These are phyloP conservation scores for Naegleria lovaniensis DNA, from an alignment of 208 protist genomes.

Conservation along the genomic window DNA sequence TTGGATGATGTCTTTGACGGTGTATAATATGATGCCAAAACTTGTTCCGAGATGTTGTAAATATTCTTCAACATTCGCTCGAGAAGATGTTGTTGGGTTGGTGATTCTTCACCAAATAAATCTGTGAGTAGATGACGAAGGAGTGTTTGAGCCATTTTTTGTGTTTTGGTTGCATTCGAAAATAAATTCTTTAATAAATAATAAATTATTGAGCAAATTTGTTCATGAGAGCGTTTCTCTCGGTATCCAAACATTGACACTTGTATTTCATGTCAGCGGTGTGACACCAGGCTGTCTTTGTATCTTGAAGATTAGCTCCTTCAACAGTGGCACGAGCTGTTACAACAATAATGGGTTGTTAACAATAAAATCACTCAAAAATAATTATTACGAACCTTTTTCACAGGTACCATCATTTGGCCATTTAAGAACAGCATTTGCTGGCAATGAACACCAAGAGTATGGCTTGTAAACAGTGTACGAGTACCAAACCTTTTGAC, in stretches of 20 bases:
- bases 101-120: too few species aligned
- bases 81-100: too few species aligned
- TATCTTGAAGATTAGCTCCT: conserved; percentile 32
- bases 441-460: conserved; percentile 29
- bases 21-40: too few species aligned
- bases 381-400: neutral
- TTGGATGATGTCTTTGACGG: too few species aligned
- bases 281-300: neutral
- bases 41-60: too few species aligned
- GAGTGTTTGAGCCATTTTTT: too few species aligned
- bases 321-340: conserved; percentile 23
- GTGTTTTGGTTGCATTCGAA: too few species aligned
- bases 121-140: too few species aligned
- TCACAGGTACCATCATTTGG: conserved; percentile 56
- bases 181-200: too few species aligned
- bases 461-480: conserved; percentile 43
- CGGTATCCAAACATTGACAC: neutral
- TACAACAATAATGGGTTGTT: too few species aligned
- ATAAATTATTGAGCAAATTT: neutral
- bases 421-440: conserved; percentile 33
- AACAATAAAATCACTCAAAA: too few species aligned
- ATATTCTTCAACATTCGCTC: too few species aligned
- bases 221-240: conserved; percentile 6
- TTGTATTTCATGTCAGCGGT: neutral
- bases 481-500: conserved; percentile 39